Conservation (phyloP, 768 basidiomycete genomes). For the Trametes coccinea region DNA sequence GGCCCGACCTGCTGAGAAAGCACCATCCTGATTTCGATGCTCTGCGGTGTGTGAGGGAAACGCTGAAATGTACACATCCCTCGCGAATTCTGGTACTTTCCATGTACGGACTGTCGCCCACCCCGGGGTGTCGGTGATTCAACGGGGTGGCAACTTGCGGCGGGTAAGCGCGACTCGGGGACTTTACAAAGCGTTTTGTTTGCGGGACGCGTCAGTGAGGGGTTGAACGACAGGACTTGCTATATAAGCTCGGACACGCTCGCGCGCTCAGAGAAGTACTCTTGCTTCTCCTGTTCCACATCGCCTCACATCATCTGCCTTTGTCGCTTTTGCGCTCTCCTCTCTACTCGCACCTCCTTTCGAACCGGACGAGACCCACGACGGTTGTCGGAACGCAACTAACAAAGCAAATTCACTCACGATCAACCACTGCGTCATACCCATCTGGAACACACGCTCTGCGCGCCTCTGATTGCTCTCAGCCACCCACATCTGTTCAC, state of each 20-base stretch:
- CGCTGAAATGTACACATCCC: not conserved
- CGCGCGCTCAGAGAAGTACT: not conserved
- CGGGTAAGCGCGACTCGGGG: not conserved
- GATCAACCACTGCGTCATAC: constrained; percentile 4
- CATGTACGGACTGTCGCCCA: not conserved
- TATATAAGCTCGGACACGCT: constrained; percentile 9
- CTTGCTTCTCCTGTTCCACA: not conserved
- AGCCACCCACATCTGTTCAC: not conserved
- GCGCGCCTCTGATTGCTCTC: not conserved
- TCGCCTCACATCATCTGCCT: too few relatives aligned
- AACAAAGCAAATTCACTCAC: too few relatives aligned
- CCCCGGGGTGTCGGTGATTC: not conserved
- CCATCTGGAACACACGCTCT: not conserved
- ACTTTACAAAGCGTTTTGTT: constrained; percentile 1
- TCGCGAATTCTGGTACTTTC: not conserved
- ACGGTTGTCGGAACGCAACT: too few relatives aligned
- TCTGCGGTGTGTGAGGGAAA: too few relatives aligned
- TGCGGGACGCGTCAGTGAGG: constrained; percentile 2
- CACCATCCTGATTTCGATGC: too few relatives aligned
- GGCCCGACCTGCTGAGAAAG: too few relatives aligned
- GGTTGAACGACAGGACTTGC: constrained; percentile 8
- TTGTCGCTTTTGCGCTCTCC: not conserved
- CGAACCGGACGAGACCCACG: not conserved
- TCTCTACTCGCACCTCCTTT: too few relatives aligned
- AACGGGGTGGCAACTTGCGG: not conserved